These are phyloP conservation scores for Saccharomyces uvarum DNA, from an alignment of 1,139 yeast genomes.

Conservation along the genomic window DNA sequence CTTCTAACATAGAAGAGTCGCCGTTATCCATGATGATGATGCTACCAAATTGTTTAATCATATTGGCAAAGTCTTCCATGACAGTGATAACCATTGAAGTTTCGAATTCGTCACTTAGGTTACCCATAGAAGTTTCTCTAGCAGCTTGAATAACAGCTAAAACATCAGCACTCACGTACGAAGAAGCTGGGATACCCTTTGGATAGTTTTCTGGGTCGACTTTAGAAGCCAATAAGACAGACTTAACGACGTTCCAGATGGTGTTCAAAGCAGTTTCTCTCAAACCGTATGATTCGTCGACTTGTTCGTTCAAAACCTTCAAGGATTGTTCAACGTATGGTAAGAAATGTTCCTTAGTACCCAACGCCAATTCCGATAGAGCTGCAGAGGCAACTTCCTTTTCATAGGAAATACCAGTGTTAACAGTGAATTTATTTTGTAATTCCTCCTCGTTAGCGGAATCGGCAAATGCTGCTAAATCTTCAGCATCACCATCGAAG, in stretches of 20 bases:
- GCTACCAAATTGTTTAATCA: conserved; percentile 67
- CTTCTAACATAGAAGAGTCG: conserved; percentile 55
- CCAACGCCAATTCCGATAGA: conserved; percentile 77
- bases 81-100: conserved; percentile 71
- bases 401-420: conserved; percentile 92
- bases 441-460: conserved; percentile 44
- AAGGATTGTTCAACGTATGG: conserved; percentile 70
- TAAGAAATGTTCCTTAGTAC: conserved; percentile 73
- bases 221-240: conserved; percentile 53
- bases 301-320: conserved; percentile 59
- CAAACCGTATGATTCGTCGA: conserved; percentile 82
- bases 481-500: conserved; percentile 38
- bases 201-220: conserved; percentile 51
- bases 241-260: conserved; percentile 74
- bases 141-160: conserved; percentile 56
- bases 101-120: conserved; percentile 74
- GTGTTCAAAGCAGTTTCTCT: conserved; percentile 80
- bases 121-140: conserved; percentile 55
- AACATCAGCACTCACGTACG: conserved; percentile 52
- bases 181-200: conserved; percentile 61
- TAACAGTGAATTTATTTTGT: conserved; percentile 69
- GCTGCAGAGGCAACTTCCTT: conserved; percentile 97
- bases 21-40: conserved; percentile 55
- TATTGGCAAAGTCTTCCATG: conserved; percentile 67
- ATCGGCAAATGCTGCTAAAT: conserved; percentile 31